Evolutionary conservation across 140 eudicot species (phyloP).

Genomic region (Flaveria floridana): DNA sequence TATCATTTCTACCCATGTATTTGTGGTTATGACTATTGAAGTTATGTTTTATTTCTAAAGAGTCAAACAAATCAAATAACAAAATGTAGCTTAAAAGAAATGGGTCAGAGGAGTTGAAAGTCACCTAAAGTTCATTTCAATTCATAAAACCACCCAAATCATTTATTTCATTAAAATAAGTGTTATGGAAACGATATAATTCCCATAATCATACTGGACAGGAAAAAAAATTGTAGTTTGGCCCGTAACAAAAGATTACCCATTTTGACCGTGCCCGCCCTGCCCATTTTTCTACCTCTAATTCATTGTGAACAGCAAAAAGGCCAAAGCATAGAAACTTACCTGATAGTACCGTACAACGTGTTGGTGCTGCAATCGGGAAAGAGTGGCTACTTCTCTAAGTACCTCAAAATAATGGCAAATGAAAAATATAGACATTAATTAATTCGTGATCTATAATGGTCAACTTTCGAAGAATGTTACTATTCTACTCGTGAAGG

Average conservation of each 20-base stretch:
- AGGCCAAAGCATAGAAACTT: slow-evolving; percentile 15
- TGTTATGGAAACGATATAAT: background rate
- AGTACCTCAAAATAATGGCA: slow-evolving; percentile 36
- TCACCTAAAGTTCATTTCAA: slow-evolving; percentile 8
- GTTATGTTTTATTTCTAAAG: background rate
- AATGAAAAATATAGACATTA: slow-evolving; percentile 13
- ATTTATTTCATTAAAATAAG: background rate
- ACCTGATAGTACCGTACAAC: slow-evolving; percentile 98
- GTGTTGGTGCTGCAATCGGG: slow-evolving; percentile 96
- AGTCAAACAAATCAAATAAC: background rate
- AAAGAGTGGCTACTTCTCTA: slow-evolving; percentile 98
- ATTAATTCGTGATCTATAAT: background rate
- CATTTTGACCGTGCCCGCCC: background rate
- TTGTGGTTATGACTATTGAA: background rate
- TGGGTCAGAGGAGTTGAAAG: background rate
- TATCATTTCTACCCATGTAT: background rate
- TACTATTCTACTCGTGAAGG: slow-evolving; percentile 6
- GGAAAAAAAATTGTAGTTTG: background rate
- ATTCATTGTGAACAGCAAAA: slow-evolving; percentile 13
- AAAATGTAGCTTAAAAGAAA: background rate
- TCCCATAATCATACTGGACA: background rate
- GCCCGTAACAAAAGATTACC: background rate
- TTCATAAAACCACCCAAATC: background rate
- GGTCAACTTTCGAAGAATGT: slow-evolving; percentile 4
- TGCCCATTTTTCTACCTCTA: slow-evolving; percentile 5